A percentile compares a stretch with the other conserved stretches of the same genome.
phyloP scores from a whole-genome alignment of 2,329 filamentous ascomycete species.

The Penicillium italicum region DNA sequence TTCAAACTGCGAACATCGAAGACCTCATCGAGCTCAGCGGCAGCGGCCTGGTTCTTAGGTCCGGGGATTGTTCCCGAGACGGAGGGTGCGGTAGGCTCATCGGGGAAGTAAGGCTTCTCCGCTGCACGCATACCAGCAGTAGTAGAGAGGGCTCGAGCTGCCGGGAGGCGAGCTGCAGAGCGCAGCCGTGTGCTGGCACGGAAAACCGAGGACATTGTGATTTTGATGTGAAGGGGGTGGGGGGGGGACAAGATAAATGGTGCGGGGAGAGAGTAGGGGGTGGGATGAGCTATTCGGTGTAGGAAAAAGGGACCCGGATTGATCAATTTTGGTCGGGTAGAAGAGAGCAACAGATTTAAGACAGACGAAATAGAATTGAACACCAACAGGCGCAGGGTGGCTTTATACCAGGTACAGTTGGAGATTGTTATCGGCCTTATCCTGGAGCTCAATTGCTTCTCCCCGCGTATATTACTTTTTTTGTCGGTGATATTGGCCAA shows the following conservation, averaged over 20 bases:
- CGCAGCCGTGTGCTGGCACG: constrained; percentile 37
- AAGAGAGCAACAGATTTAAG: neutral
- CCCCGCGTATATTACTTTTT: constrained; percentile 24
- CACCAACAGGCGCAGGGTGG: constrained; percentile 9
- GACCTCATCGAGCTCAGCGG: constrained; percentile 68
- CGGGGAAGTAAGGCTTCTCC: constrained; percentile 53
- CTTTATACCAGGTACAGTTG: constrained; percentile 20
- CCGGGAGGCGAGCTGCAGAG: constrained; percentile 32
- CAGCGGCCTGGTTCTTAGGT: constrained; percentile 66
- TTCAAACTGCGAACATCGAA: constrained; percentile 85
- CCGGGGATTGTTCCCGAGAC: constrained; percentile 66
- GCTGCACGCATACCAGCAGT: constrained; percentile 35
- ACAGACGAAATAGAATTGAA: neutral
- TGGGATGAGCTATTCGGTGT: neutral
- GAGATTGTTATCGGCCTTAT: constrained; percentile 17
- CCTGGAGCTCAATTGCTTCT: constrained; percentile 19
- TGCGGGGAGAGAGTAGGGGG: constrained; percentile 6
- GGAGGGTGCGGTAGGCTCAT: constrained; percentile 56
- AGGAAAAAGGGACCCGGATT: neutral
- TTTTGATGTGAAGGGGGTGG: constrained; percentile 4
- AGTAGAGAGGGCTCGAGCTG: constrained; percentile 36
- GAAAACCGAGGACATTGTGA: constrained; percentile 37
- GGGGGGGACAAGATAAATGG: neutral
- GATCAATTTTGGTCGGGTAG: neutral
- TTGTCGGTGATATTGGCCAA: constrained; percentile 27